Conservation (phyloP, 257 asterid species). For the Petunia secreta region DNA sequence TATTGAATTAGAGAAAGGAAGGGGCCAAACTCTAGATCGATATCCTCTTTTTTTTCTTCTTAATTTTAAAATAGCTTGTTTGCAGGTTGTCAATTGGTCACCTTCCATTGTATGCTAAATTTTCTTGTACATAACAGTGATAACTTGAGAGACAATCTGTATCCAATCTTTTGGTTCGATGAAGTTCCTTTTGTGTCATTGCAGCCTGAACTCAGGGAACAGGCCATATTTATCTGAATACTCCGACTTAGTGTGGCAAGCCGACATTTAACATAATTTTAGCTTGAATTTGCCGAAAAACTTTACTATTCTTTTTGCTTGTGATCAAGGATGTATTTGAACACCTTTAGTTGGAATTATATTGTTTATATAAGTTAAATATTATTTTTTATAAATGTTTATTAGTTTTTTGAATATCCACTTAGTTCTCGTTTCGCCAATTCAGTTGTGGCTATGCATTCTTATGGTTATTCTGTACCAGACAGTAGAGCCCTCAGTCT, state of each 20-base stretch:
- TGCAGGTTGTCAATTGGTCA: background rate
- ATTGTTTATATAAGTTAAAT: too few species aligned
- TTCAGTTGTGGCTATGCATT: background rate
- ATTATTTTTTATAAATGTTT: too few species aligned
- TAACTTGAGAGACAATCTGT: background rate
- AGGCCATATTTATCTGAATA: background rate
- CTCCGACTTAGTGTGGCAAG: background rate
- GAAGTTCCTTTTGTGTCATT: background rate
- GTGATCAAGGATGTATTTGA: background rate
- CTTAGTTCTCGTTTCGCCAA: too few species aligned
- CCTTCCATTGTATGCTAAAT: background rate
- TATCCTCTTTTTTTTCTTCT: background rate
- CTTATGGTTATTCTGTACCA: too few species aligned
- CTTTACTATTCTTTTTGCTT: background rate
- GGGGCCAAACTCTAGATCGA: background rate
- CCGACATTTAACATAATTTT: background rate
- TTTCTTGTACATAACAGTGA: slow-evolving; percentile 18
- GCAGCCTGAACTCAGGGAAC: background rate
- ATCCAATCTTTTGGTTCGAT: background rate
- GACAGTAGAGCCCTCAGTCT: background rate
- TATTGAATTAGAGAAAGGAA: background rate
- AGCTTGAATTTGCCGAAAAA: background rate
- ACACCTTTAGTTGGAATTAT: too few species aligned
- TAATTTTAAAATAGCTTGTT: background rate
- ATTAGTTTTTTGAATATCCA: too few species aligned